A percentile compares a stretch with the other conserved stretches of the same genome.
phyloP scores from a whole-genome alignment of 2,329 filamentous ascomycete genomes.

The Rosellinia necatrix region DNA sequence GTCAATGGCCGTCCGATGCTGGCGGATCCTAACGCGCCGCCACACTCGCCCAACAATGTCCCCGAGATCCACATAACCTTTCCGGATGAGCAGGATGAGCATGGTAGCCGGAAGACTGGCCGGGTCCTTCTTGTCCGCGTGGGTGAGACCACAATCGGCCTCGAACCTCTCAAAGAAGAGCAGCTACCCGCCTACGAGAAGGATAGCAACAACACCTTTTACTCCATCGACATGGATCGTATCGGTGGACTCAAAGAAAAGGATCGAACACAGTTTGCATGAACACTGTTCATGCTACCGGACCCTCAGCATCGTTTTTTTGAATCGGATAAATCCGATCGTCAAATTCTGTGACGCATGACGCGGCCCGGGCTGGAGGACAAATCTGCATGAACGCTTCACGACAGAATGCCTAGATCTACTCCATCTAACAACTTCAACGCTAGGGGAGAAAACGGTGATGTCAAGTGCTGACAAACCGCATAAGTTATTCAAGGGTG shows the following conservation, averaged over 20 bases:
- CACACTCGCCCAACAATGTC: slow-evolving; percentile 78
- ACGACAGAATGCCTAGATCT: slow-evolving; percentile 23
- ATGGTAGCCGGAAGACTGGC: slow-evolving; percentile 79
- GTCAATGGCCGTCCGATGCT: slow-evolving; percentile 77
- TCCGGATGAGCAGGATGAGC: slow-evolving; percentile 89
- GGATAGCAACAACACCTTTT: slow-evolving; percentile 78
- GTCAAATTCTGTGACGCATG: slow-evolving; percentile 9
- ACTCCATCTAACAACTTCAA: slow-evolving; percentile 17
- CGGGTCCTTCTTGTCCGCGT: slow-evolving; percentile 91
- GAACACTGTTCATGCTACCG: slow-evolving; percentile 1
- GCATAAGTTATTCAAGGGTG: slow-evolving; percentile 22
- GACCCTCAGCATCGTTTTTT: neutral
- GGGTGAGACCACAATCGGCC: slow-evolving; percentile 82
- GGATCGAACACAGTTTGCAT: slow-evolving; percentile 52
- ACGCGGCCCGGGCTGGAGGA: slow-evolving; percentile 8
- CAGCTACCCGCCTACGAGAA: slow-evolving; percentile 88
- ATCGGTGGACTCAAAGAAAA: slow-evolving; percentile 96
- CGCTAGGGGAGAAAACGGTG: slow-evolving; percentile 16
- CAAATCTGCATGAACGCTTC: slow-evolving; percentile 20
- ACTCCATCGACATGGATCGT: slow-evolving; percentile 91
- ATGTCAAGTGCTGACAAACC: slow-evolving; percentile 32
- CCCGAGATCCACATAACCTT: slow-evolving; percentile 99
- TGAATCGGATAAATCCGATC: neutral
- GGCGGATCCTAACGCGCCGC: slow-evolving; percentile 73
- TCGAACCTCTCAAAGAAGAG: slow-evolving; percentile 83